phyloP scores from a whole-genome alignment of 257 asterid genomes.

The Lavandula angustifolia region DNA sequence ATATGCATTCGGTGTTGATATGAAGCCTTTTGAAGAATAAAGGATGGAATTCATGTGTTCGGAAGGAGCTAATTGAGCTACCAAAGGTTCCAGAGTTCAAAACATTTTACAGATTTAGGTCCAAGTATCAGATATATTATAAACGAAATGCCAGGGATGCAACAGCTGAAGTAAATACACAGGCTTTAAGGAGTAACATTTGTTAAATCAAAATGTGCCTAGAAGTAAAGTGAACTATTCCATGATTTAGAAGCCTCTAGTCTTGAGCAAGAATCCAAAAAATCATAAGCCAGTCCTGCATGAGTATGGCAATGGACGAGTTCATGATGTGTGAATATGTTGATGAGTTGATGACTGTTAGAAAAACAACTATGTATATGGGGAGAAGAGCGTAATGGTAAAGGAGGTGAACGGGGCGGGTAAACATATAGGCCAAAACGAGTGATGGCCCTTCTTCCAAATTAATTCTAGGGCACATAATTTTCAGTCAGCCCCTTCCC shows the following conservation, averaged over 20 bases:
- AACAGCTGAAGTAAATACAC: neutral
- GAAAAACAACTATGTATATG: neutral
- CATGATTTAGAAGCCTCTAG: neutral
- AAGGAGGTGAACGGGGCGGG: neutral
- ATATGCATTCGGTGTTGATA: neutral
- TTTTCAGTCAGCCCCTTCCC: neutral
- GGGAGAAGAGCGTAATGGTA: neutral
- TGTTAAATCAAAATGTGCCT: neutral
- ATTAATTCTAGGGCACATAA: neutral
- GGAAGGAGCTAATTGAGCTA: neutral
- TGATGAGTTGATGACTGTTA: neutral
- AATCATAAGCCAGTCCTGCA: neutral
- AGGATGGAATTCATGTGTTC: neutral
- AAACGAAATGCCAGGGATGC: neutral
- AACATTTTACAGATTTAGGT: neutral
- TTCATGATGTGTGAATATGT: neutral
- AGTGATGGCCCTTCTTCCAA: neutral
- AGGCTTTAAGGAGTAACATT: neutral
- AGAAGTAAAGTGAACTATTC: neutral
- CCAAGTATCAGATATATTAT: neutral
- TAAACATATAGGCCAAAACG: neutral
- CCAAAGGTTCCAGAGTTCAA: neutral
- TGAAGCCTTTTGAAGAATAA: neutral
- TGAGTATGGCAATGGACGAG: neutral
- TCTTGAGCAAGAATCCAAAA: neutral